Base-by-base conservation (phyloP, 2,329 filamentous ascomycete species). In the Gaeumannomyces tritici region DNA sequence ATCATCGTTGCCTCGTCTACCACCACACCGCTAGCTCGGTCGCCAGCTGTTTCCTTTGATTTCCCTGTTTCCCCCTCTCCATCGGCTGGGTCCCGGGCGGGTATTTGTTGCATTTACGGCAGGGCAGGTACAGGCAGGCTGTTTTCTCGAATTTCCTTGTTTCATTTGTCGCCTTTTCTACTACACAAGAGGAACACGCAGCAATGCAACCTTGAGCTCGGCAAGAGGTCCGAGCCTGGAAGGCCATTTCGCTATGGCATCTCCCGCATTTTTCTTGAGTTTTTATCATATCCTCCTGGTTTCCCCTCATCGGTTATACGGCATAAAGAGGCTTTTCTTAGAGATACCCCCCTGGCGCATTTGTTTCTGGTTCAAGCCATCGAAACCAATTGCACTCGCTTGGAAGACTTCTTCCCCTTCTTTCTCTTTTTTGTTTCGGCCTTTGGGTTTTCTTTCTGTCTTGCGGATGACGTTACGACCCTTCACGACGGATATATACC, bases 131-230 rank as follows among this genome's bases (percentile, higher is more conserved):
- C 74, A 75, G 74, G 76, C 75, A 76, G 77, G 74, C 75, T 76
- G 75, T 75, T 70, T 72, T 64, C 63, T 65, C 47, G 62, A 61
- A 62, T 69, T 67, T 67, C 67, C 70, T 70, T 69, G 66, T 64
- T 61, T 65, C 42, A 63, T 64, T 58, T 51, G 42, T 51, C 42
- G 42, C 42, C 42, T 51, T 70, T 63, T 63, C 64, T 73, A 80
- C 64, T 73, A 80, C 77, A 80, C 75, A 82, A 82, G 79, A 83
- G 77, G 77, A 81, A 81, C 71, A 80, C 77, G 82, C 82, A 85
- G 82, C 82, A 82, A 85, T 85, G 82, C 82, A 82, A 76, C 74
- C 66, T 64, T 73, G 69, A 70, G 73, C 75, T 79, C 77, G 79
- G 78, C 75, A 64, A 61, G 69, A 67, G 75, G 75, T 71, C 75